phyloP scores from a whole-genome alignment of 331 rosid genomes.

The Rhamnella rubrinervis region DNA sequence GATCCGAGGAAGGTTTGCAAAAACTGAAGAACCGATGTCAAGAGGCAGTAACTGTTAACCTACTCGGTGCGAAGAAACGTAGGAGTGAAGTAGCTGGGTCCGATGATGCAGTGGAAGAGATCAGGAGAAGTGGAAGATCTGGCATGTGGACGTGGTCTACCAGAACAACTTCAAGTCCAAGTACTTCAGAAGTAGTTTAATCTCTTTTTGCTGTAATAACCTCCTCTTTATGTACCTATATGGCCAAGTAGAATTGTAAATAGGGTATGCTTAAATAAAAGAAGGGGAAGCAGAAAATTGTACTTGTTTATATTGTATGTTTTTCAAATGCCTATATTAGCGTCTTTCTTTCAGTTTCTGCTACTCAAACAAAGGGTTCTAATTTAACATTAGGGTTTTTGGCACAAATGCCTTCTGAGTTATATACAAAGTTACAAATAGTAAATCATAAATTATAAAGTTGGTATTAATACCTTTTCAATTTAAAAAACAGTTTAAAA shows the following conservation, averaged over 20 bases:
- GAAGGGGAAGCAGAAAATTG: slow-evolving; percentile 29
- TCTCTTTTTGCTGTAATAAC: slow-evolving; percentile 44
- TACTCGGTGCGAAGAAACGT: slow-evolving; percentile 18
- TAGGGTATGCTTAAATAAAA: slow-evolving; percentile 67
- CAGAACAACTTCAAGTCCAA: slow-evolving; percentile 32
- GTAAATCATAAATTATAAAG: too few relatives aligned
- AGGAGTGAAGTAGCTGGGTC: slow-evolving; percentile 49
- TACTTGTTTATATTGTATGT: slow-evolving; percentile 35
- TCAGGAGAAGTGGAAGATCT: slow-evolving; percentile 19
- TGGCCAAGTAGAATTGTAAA: slow-evolving; percentile 51
- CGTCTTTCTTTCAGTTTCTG: neutral
- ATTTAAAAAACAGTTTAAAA: too few relatives aligned
- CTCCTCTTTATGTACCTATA: slow-evolving; percentile 27
- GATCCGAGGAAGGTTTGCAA: slow-evolving; percentile 98
- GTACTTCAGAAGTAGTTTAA: slow-evolving; percentile 28
- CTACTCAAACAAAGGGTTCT: neutral
- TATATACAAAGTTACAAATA: too few relatives aligned
- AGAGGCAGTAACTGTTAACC: slow-evolving; percentile 49
- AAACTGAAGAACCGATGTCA: slow-evolving; percentile 64
- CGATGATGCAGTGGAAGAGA: slow-evolving; percentile 32
- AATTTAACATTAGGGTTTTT: too few relatives aligned
- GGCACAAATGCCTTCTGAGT: too few relatives aligned
- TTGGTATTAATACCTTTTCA: too few relatives aligned
- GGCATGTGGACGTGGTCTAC: slow-evolving; percentile 32
- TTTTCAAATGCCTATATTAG: slow-evolving; percentile 22